Percentiles rank a stretch among this genome's conserved stretches.
phyloP scores from a whole-genome alignment of 2,329 filamentous ascomycete species.

The Aspergillus aculeatus region DNA sequence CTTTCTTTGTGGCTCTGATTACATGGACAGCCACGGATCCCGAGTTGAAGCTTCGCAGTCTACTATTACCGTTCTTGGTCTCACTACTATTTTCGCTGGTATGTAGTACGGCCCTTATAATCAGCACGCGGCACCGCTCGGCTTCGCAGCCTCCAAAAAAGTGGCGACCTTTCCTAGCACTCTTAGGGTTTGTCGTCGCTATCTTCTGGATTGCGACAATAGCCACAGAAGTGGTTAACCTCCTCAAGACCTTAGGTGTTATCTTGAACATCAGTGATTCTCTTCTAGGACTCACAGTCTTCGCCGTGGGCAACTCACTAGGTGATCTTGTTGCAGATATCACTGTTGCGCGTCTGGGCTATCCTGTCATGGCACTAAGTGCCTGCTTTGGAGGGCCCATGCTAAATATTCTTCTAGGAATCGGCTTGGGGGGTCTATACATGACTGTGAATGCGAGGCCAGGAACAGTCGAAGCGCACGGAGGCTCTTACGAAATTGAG shows the following conservation, averaged over 20 bases:
- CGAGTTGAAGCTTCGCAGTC: conserved; percentile 50
- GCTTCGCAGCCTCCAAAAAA: conserved; percentile 60
- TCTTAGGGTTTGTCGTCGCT: conserved; percentile 84
- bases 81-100: conserved; percentile 69
- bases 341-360: conserved; percentile 87
- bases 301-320: conserved; percentile 92
- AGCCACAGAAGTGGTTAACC: conserved; percentile 90
- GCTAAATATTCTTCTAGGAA: conserved; percentile 93
- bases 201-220: conserved; percentile 97
- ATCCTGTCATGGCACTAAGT: conserved; percentile 91
- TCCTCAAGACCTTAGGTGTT: conserved; percentile 88
- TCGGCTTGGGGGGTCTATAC: conserved; percentile 86
- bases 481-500: conserved; percentile 72
- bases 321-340: conserved; percentile 94
- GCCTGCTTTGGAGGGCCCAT: conserved; percentile 98
- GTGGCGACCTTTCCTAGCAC: conserved; percentile 77
- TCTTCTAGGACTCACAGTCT: conserved; percentile 89
- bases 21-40: conserved; percentile 61
- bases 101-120: conserved; percentile 64
- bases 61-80: conserved; percentile 60
- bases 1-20: conserved; percentile 75
- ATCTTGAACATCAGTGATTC: conserved; percentile 92
- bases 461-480: conserved; percentile 12
- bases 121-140: conserved; percentile 58
- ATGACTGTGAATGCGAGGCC: conserved; percentile 66